These are phyloP conservation scores for Pseudocercospora fuligena DNA, from an alignment of 2,329 filamentous ascomycete genomes.

Conservation along the genomic window DNA sequence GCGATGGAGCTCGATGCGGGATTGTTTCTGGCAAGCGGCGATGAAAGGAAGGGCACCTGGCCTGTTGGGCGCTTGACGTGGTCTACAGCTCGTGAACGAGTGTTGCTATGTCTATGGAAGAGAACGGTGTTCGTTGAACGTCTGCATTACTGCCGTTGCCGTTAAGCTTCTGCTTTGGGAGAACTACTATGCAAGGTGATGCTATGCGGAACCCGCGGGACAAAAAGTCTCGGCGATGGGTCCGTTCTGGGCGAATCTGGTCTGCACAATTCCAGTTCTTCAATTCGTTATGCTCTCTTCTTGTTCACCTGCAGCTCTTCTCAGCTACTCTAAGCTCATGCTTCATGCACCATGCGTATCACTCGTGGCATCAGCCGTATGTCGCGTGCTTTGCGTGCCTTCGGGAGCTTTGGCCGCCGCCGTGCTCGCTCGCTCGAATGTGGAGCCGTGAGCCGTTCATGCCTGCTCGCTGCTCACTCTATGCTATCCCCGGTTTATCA, in stretches of 20 bases:
- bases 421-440: background rate
- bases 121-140: background rate
- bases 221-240: background rate
- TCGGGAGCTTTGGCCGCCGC: constrained; percentile 2
- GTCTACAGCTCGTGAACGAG: background rate
- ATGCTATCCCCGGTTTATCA: background rate
- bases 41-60: background rate
- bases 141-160: background rate
- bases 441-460: constrained; percentile 1
- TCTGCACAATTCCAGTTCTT: background rate
- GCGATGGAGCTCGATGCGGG: background rate
- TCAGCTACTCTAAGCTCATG: background rate
- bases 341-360: background rate
- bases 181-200: constrained; percentile 1
- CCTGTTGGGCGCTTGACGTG: background rate
- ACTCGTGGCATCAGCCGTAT: background rate
- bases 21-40: background rate
- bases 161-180: background rate
- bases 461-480: background rate
- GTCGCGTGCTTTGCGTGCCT: background rate
- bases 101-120: background rate
- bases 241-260: background rate
- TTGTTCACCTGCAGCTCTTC: background rate
- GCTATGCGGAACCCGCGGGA: background rate
- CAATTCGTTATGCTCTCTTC: background rate